Conservation (phyloP, 768 basidiomycete species). For the Phaffia tasmanica region DNA sequence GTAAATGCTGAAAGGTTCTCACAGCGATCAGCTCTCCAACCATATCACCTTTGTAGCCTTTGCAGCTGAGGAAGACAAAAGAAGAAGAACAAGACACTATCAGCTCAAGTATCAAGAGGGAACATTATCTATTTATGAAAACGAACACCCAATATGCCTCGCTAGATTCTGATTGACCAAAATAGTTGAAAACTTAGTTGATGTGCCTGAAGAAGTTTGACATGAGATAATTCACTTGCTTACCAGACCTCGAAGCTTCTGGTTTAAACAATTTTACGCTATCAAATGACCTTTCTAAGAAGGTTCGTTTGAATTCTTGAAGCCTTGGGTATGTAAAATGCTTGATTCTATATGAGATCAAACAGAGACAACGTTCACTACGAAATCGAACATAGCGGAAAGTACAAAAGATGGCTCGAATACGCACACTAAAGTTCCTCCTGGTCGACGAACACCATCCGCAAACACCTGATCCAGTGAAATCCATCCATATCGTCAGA, state of each 20-base stretch:
- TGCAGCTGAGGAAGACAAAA: slow-evolving; percentile 5
- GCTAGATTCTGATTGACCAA: slow-evolving; percentile 9
- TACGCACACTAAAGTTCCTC: slow-evolving; percentile 36
- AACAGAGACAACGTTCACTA: too few relatives aligned
- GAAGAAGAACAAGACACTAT: too few relatives aligned
- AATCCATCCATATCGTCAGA: neutral
- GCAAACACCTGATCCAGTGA: slow-evolving; percentile 13
- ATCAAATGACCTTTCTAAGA: slow-evolving; percentile 54
- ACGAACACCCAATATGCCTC: slow-evolving; percentile 24
- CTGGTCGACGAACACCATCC: slow-evolving; percentile 27
- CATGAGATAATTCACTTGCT: neutral
- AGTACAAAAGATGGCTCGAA: neutral
- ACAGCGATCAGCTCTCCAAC: slow-evolving; percentile 1
- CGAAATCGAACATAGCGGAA: neutral
- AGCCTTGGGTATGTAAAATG: slow-evolving; percentile 68
- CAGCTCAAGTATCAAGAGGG: neutral
- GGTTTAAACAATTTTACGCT: slow-evolving; percentile 67
- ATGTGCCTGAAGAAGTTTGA: neutral
- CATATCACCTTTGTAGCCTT: slow-evolving; percentile 17
- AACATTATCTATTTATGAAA: neutral
- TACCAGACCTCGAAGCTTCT: slow-evolving; percentile 34
- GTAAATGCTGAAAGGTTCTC: too few relatives aligned
- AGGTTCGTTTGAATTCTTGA: slow-evolving; percentile 51
- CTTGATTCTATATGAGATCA: slow-evolving; percentile 52
- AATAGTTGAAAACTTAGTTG: neutral